These are phyloP conservation scores for Biscutella auriculata DNA, from an alignment of 441 rosid genomes.

Conservation along the genomic window DNA sequence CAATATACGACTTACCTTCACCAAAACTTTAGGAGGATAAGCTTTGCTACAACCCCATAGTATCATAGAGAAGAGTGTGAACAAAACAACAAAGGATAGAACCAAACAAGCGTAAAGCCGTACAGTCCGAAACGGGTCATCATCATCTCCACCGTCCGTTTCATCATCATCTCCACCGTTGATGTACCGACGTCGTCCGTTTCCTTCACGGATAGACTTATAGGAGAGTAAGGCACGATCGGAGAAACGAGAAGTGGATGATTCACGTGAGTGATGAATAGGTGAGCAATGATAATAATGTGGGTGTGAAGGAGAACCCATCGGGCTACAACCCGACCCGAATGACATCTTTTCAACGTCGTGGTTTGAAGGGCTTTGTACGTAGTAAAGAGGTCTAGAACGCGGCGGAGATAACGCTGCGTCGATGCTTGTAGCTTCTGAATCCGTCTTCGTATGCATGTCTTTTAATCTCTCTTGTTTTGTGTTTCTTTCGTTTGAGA, in stretches of 20 bases:
- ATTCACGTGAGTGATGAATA: slow-evolving; percentile 81
- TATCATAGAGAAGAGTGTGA: slow-evolving; percentile 51
- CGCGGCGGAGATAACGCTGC: slow-evolving; percentile 42
- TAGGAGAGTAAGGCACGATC: slow-evolving; percentile 40
- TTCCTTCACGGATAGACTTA: slow-evolving; percentile 38
- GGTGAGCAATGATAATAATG: slow-evolving; percentile 82
- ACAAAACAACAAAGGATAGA: slow-evolving; percentile 42
- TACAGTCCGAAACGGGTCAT: slow-evolving; percentile 24
- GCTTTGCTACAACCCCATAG: slow-evolving; percentile 72
- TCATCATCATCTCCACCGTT: slow-evolving; percentile 19
- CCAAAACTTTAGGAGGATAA: slow-evolving; percentile 54
- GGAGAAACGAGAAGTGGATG: slow-evolving; percentile 74
- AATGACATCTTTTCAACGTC: slow-evolving; percentile 86
- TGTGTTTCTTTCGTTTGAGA: background rate
- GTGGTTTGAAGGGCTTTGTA: slow-evolving; percentile 82
- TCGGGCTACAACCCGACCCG: slow-evolving; percentile 57
- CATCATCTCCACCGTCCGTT: slow-evolving; percentile 24
- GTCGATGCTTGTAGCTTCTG: slow-evolving; percentile 67
- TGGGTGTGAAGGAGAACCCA: slow-evolving; percentile 56
- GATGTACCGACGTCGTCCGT: slow-evolving; percentile 12
- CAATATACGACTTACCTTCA: too few relatives aligned
- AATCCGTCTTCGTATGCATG: slow-evolving; percentile 81
- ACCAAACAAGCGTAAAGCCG: slow-evolving; percentile 50
- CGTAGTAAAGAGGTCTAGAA: slow-evolving; percentile 58
- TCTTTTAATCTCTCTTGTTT: too few relatives aligned